Evolutionary conservation across 1,284 basidiomycete genomes (phyloP), one percentile per base, ranked within the genome.

Genomic region (Cutaneotrichosporon sp.): DNA sequence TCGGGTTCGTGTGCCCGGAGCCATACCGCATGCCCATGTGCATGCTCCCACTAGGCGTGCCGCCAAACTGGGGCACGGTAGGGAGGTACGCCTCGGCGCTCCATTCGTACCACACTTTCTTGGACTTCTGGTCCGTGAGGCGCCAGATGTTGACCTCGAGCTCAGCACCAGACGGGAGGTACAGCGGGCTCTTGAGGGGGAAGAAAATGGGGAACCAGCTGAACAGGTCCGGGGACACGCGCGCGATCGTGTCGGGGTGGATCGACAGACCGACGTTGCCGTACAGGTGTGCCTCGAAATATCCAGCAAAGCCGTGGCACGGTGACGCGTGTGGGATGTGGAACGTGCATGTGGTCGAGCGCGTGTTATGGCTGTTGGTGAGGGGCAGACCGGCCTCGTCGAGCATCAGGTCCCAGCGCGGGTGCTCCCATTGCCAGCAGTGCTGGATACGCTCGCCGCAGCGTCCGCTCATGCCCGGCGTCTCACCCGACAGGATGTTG

Each of bases 171-270:
- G 89, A 89, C 13, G 97, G 96, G 0, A 99, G 85, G 76, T 97
- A 98, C 8, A 99, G 81, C 1, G 96, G 92, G 71, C 96, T 91
- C 89, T 88, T 90, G 76, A 95, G 86, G 1, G 96, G 96, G 81
- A 99, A 97, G 82, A 93, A 97, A 38, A 98, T 83, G 0, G 97
- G 97, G 83, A 99, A 99, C 97, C 97, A 99, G 73, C 92, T 96
- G 66, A 98, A 84, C 96, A 99, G 98, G 71, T 98, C 90, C 71
- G 91, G 91, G 18, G 91, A 92, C 60, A 94, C 85, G 57, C 86
- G 81, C 62, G 91, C 87, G 79, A 90, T 89, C 56, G 89, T 87
- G 63, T 93, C 88, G 0, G 97, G 97, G 77, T 97, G 94, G 57
- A 97, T 99, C 72, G 92, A 97, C 42, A 99, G 83, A 0, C 91